phyloP scores from a whole-genome alignment of 2,329 filamentous ascomycete species.

The Dactylellina leptospora region DNA sequence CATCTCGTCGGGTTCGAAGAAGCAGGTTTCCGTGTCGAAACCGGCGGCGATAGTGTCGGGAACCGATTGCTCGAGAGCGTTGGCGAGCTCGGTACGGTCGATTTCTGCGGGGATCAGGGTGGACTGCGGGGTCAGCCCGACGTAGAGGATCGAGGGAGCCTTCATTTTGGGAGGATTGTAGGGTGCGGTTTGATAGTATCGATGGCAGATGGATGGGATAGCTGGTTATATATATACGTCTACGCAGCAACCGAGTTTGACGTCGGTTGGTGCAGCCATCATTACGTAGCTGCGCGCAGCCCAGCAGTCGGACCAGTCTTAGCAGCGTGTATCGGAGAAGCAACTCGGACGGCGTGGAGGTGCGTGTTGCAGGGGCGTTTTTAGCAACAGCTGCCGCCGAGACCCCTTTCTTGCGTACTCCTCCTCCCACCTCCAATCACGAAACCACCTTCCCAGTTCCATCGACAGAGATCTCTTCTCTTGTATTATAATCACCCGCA shows the following conservation, averaged over 20 bases:
- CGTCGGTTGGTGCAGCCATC: not conserved
- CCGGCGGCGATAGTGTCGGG: not conserved
- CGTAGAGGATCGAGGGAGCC: constrained; percentile 30
- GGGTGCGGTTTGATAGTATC: too few relatives aligned
- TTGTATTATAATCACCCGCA: not conserved
- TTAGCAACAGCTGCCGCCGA: constrained; percentile 21
- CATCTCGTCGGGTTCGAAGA: constrained; percentile 17
- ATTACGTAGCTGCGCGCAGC: not conserved
- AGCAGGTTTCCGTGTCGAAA: constrained; percentile 11
- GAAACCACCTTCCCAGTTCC: constrained; percentile 8
- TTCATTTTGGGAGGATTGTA: constrained; percentile 16
- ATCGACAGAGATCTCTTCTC: not conserved
- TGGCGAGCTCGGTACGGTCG: not conserved
- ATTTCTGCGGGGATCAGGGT: not conserved
- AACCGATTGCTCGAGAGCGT: not conserved
- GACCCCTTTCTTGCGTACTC: constrained; percentile 45
- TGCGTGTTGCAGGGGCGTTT: not conserved
- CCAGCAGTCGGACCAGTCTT: not conserved
- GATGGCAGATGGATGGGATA: not conserved
- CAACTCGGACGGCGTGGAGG: too few relatives aligned
- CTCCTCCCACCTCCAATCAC: constrained; percentile 11
- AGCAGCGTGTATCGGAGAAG: too few relatives aligned
- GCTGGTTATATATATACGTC: not conserved
- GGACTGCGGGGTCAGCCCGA: not conserved
- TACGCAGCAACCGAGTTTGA: not conserved